These are phyloP conservation scores for Polytrichum commune DNA, from an alignment of 225 moss, liverwort and hornwort species.

Conservation along the genomic window DNA sequence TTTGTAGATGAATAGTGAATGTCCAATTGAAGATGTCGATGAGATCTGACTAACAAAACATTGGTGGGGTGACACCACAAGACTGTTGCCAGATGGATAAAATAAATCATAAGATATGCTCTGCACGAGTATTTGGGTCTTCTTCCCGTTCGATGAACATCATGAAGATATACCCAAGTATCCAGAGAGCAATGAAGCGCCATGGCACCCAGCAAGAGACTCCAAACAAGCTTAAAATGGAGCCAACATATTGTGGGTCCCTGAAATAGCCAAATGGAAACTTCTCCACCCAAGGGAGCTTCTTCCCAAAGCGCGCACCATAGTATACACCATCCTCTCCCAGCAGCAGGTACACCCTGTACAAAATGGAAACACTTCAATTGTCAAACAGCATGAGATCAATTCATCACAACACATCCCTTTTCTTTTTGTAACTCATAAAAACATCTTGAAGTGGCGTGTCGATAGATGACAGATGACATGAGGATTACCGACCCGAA, in stretches of 20 bases:
- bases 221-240: constrained; percentile 70
- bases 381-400: too few relatives aligned
- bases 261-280: constrained; percentile 84
- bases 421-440: too few relatives aligned
- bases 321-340: constrained; percentile 88
- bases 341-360: constrained; percentile 68
- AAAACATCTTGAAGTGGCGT: too few relatives aligned
- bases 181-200: constrained; percentile 71
- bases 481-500: too few relatives aligned
- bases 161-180: constrained; percentile 63
- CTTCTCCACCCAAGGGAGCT: constrained; percentile 80
- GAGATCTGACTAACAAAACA: not conserved
- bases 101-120: constrained; percentile 46
- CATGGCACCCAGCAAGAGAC: constrained; percentile 73
- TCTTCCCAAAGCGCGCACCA: constrained; percentile 75
- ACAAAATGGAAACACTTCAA: not conserved
- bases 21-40: too few relatives aligned
- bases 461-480: too few relatives aligned
- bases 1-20: too few relatives aligned
- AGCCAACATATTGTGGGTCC: constrained; percentile 87
- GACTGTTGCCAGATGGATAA: too few relatives aligned
- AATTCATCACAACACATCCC: too few relatives aligned
- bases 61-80: not conserved
- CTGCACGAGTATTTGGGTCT: constrained; percentile 38
- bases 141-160: constrained; percentile 72